phyloP scores from a whole-genome alignment of 179 eudicot species.

The Sideroxylon spinosum region DNA sequence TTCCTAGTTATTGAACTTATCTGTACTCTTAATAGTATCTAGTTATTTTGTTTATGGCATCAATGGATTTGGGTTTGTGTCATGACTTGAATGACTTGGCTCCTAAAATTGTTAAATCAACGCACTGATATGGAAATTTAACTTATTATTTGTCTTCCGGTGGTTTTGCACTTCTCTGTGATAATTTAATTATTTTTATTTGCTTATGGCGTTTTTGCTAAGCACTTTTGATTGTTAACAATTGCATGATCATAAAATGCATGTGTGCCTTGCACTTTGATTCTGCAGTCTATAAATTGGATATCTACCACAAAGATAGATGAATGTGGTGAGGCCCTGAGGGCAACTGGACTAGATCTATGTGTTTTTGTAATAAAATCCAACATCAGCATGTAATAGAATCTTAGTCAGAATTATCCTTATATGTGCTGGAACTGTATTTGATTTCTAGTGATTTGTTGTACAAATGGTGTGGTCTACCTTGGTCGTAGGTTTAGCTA shows the following conservation, averaged over 20 bases:
- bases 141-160: not conserved
- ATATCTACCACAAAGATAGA: too few species aligned
- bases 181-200: too few species aligned
- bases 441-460: not conserved
- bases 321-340: too few species aligned
- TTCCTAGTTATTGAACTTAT: constrained; percentile 16
- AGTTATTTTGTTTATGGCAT: constrained; percentile 3
- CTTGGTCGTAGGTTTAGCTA: too few species aligned
- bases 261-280: not conserved
- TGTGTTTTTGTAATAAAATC: not conserved
- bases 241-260: not conserved
- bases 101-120: not conserved
- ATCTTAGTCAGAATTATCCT: not conserved
- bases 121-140: not conserved
- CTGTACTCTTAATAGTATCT: not conserved
- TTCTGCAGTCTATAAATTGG: not conserved
- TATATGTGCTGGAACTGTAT: not conserved
- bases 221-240: not conserved
- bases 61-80: not conserved
- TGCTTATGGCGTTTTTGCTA: too few species aligned
- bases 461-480: not conserved
- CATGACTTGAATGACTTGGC: not conserved
- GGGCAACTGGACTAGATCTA: not conserved
- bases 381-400: not conserved
- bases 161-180: too few species aligned